Evolutionary conservation across 2,329 filamentous ascomycete genomes (phyloP).

Genomic region (Zalaria obscura): DNA sequence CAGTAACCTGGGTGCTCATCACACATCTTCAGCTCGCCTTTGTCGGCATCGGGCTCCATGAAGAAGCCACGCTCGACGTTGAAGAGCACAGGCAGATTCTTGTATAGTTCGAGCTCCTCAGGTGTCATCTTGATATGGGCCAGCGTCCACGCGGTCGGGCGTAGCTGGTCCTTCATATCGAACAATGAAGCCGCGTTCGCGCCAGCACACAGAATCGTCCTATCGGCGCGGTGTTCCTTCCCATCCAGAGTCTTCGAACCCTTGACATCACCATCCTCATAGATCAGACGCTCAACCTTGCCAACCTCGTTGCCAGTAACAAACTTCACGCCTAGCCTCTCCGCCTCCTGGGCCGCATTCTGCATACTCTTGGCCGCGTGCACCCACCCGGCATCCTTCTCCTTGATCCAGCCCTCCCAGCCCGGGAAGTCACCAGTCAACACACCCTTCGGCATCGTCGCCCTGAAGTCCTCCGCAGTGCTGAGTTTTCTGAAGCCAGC

Average conservation of each 20-base stretch:
- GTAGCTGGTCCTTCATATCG: slow-evolving; percentile 37
- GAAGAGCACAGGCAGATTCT: slow-evolving; percentile 34
- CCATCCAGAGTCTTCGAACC: slow-evolving; percentile 32
- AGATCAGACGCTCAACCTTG: slow-evolving; percentile 24
- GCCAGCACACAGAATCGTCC: slow-evolving; percentile 35
- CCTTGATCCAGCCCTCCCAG: slow-evolving; percentile 37
- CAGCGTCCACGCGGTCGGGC: slow-evolving; percentile 40
- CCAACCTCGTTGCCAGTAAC: slow-evolving; percentile 26
- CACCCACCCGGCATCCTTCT: slow-evolving; percentile 37
- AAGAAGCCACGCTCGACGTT: slow-evolving; percentile 36
- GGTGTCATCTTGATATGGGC: slow-evolving; percentile 35
- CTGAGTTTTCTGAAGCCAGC: slow-evolving; percentile 17
- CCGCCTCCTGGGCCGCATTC: slow-evolving; percentile 30
- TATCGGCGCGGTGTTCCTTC: slow-evolving; percentile 24
- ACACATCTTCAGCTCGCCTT: slow-evolving; percentile 34
- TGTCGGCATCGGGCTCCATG: slow-evolving; percentile 34
- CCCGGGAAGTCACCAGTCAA: slow-evolving; percentile 34
- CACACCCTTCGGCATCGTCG: slow-evolving; percentile 37
- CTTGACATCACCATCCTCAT: slow-evolving; percentile 19
- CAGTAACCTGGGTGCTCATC: slow-evolving; percentile 45
- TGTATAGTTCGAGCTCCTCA: slow-evolving; percentile 31
- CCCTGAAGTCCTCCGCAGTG: slow-evolving; percentile 32
- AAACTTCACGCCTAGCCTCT: slow-evolving; percentile 32
- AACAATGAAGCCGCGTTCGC: slow-evolving; percentile 34
- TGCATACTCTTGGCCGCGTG: slow-evolving; percentile 37